Evolutionary conservation across 2,329 filamentous ascomycete genomes (phyloP).

Genomic region (Cadophora luteo-olivacea): DNA sequence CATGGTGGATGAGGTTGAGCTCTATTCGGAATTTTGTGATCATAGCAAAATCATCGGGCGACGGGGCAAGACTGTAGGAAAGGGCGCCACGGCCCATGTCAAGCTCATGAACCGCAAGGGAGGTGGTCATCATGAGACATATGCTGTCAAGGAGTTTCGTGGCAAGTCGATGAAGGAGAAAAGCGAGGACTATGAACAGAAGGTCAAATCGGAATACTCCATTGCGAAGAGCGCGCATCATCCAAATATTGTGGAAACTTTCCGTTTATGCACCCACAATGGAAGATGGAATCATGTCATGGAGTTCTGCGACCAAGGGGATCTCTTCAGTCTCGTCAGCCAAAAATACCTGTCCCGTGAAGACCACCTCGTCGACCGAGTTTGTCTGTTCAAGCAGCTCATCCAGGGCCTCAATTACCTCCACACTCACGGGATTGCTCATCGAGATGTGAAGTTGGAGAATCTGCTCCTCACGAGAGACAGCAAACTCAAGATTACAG

Average conservation of each 20-base stretch:
- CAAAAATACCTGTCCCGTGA: constrained; percentile 71
- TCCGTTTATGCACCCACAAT: constrained; percentile 73
- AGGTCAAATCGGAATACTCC: constrained; percentile 90
- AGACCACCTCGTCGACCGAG: constrained; percentile 70
- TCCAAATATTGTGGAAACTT: constrained; percentile 84
- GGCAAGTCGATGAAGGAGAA: constrained; percentile 73
- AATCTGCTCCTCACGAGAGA: constrained; percentile 81
- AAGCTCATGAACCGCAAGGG: constrained; percentile 79
- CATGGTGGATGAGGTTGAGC: constrained; percentile 70
- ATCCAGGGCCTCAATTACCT: constrained; percentile 83
- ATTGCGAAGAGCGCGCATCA: constrained; percentile 86
- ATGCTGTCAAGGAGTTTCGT: constrained; percentile 88
- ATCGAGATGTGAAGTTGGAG: constrained; percentile 90
- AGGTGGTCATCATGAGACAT: constrained; percentile 66
- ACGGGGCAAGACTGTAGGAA: constrained; percentile 77
- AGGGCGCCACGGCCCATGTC: constrained; percentile 83
- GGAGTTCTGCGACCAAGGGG: constrained; percentile 87
- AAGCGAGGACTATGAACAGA: constrained; percentile 79
- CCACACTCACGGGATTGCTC: constrained; percentile 83
- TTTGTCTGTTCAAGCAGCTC: constrained; percentile 90
- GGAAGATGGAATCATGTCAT: constrained; percentile 89
- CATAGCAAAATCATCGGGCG: constrained; percentile 73
- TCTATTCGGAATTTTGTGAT: constrained; percentile 74
- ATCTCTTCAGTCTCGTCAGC: constrained; percentile 77
- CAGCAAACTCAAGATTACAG: constrained; percentile 87